Base-by-base conservation (phyloP, 768 basidiomycete genomes). In the Rhizopogon vulgaris region DNA sequence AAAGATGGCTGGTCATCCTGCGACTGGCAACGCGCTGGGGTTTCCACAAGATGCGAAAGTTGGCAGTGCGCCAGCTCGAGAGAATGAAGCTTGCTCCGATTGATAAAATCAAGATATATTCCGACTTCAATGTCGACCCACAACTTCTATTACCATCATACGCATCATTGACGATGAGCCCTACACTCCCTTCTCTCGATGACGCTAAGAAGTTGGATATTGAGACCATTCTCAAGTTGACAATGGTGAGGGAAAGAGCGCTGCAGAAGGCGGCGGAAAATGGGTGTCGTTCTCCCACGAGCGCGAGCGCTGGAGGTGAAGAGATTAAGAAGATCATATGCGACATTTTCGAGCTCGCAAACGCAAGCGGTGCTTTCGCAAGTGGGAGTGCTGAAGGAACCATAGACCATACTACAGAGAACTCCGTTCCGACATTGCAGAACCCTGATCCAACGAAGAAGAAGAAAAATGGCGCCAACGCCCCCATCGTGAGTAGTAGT, bases 201-300 rank as follows among this genome's bases (percentile, higher is more conserved):
- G 89, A 88, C 49, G 83, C 79, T 38, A 60, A 68, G 3, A 68
- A 69, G 27, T 68, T 90, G n/a, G 81, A 82, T 40, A 62, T 82
- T 58, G 77, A 83, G 32, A 82, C 80, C 0, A 70, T 79, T 0
- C 62, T 85, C 1, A 72, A 63, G 34, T 69, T 87, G 12, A 79
- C 79, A 0, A 63, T 67, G 3, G 79, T 78, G 1, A 73, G 85
- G 1, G 85, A 87, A 52, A 65, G 64, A 9, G 61, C 60, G 3
- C 58, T 58, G 41, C 72, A 72, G 18, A 66, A 74, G 6, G 67
- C 75, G 2, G 56, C 62, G 4, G 59, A 60, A 17, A 55, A 45
- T 0, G 70, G 71, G 3, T 57, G 51, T 25, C 60, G 53, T 18
- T 63, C 62, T 0, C 71, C 73, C 0, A 65, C 60, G 0, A 59